phyloP scores from a whole-genome alignment of 768 basidiomycete species.

The Lactarius trivialis region DNA sequence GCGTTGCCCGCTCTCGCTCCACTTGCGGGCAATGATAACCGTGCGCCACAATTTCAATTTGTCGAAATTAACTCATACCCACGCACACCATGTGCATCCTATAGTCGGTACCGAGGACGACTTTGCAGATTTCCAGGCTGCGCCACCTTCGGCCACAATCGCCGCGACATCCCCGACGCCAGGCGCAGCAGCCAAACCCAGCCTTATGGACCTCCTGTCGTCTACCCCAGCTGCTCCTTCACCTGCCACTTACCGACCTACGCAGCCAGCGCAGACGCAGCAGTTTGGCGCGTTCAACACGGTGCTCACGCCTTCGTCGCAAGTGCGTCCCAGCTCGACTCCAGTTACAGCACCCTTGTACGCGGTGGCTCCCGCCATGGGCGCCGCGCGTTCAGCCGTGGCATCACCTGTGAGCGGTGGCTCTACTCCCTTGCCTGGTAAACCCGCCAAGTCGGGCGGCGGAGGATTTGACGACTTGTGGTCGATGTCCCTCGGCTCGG shows the following conservation, averaged over 20 bases:
- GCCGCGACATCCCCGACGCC: conserved; percentile 27
- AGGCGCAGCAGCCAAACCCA: neutral
- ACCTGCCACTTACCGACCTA: neutral
- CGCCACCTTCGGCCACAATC: conserved; percentile 46
- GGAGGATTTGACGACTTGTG: conserved; percentile 86
- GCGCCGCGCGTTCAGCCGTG: conserved; percentile 25
- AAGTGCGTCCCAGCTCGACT: conserved; percentile 18
- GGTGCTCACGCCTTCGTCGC: conserved; percentile 9
- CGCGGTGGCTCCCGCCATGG: conserved; percentile 1
- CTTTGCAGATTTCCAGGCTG: conserved; percentile 80
- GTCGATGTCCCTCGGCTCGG: conserved; percentile 65
- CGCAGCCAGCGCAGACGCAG: conserved; percentile 6
- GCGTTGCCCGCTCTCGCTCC: conserved; percentile 44
- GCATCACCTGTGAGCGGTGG: conserved; percentile 18
- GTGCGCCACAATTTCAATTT: conserved; percentile 14
- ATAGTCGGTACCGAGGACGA: conserved; percentile 56
- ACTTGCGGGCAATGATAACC: conserved; percentile 23
- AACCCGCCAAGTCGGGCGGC: conserved; percentile 34
- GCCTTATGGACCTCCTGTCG: conserved; percentile 12
- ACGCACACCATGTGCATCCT: neutral
- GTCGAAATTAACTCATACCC: neutral
- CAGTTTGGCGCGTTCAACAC: conserved; percentile 4
- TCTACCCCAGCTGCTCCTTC: neutral
- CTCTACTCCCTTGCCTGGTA: conserved; percentile 23
- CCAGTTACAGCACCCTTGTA: neutral